Evolutionary conservation across 2,329 filamentous ascomycete genomes (phyloP).

Genomic region (Elsinoe ampelina): DNA sequence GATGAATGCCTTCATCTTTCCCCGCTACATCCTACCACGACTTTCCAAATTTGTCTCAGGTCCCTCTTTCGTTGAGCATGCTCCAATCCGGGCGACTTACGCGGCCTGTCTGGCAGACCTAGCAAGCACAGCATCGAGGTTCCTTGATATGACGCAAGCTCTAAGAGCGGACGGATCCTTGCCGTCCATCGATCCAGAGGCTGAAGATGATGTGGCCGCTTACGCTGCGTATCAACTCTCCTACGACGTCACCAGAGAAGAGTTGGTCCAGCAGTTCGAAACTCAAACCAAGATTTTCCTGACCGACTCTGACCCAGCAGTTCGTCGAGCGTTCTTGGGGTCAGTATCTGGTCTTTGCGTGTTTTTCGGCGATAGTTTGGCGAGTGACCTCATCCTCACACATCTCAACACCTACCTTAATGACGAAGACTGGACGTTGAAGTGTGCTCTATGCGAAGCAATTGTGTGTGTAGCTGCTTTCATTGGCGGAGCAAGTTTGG

Average conservation of each 20-base stretch:
- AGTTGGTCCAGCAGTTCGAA: constrained; percentile 78
- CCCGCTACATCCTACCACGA: constrained; percentile 55
- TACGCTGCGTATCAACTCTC: constrained; percentile 66
- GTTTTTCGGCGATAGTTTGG: constrained; percentile 85
- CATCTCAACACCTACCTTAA: constrained; percentile 97
- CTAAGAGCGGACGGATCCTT: constrained; percentile 75
- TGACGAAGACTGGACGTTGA: constrained; percentile 90
- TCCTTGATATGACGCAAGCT: constrained; percentile 84
- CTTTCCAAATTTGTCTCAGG: constrained; percentile 49
- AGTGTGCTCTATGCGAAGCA: constrained; percentile 92
- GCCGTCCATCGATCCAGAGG: constrained; percentile 65
- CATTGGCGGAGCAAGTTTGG: constrained; percentile 76
- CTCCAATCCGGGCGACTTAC: constrained; percentile 79
- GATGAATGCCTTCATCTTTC: constrained; percentile 58
- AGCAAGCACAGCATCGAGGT: constrained; percentile 72
- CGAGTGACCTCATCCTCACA: constrained; percentile 91
- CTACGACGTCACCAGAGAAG: constrained; percentile 77
- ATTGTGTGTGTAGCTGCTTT: constrained; percentile 89
- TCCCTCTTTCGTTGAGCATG: constrained; percentile 37
- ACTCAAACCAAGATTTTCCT: constrained; percentile 80
- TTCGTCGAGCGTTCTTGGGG: constrained; percentile 80
- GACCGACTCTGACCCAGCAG: constrained; percentile 75
- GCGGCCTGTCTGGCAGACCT: constrained; percentile 85
- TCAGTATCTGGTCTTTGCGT: constrained; percentile 89
- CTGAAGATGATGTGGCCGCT: constrained; percentile 63